These are phyloP conservation scores for Leptodermis oblonga DNA, from an alignment of 257 asterid genomes.

Conservation along the genomic window DNA sequence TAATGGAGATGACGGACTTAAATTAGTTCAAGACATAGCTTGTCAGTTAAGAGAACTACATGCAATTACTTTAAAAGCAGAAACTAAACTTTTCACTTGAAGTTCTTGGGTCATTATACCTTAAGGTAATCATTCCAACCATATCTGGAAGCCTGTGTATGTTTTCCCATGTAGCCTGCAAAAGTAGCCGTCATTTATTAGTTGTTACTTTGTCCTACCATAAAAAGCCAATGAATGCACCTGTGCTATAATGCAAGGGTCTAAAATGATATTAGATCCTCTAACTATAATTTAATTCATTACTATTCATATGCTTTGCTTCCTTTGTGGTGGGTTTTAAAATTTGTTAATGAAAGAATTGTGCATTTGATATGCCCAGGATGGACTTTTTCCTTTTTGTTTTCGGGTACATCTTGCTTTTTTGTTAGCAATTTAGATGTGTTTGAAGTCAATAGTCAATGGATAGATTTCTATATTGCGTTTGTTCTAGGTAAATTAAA, in stretches of 20 bases:
- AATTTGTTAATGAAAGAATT: not conserved
- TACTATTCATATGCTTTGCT: not conserved
- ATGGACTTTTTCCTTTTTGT: not conserved
- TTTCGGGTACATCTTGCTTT: not conserved
- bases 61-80: conserved; percentile 21
- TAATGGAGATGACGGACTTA: conserved; percentile 46
- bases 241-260: not conserved
- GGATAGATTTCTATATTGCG: not conserved
- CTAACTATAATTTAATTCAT: not conserved
- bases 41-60: conserved; percentile 40
- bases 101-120: conserved; percentile 7
- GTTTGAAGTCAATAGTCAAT: not conserved
- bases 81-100: conserved; percentile 14
- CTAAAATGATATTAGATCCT: not conserved
- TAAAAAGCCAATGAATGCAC: not conserved
- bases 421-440: not conserved
- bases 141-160: not conserved
- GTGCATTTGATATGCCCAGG: not conserved
- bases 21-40: conserved; percentile 39
- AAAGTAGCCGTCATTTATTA: no score
- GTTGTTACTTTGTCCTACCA: not conserved
- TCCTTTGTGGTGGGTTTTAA: not conserved
- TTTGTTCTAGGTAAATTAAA: not conserved
- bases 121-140: conserved; percentile 26
- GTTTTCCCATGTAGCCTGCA: not conserved